Conservation (phyloP, 2,329 filamentous ascomycete genomes). For the Colletotrichum spinosum region DNA sequence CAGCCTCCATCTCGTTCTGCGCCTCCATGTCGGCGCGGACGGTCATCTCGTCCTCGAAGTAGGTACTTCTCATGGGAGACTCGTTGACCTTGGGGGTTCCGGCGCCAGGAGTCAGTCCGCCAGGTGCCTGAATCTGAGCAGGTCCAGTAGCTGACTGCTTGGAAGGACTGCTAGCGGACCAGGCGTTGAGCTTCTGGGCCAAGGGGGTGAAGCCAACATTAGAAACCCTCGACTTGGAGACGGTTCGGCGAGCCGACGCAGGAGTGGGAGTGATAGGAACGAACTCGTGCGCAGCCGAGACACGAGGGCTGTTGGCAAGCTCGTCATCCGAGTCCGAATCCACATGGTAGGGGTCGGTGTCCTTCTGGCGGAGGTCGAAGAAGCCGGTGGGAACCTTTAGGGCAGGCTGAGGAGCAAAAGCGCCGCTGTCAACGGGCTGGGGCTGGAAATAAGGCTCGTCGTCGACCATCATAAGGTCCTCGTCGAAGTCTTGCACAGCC, state of each 20-base stretch:
- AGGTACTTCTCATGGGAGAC: conserved; percentile 59
- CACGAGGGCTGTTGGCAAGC: conserved; percentile 47
- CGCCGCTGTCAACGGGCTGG: conserved; percentile 22
- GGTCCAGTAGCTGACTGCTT: conserved; percentile 8
- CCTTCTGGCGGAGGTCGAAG: conserved; percentile 62
- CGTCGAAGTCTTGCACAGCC: conserved; percentile 22
- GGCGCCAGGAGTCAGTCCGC: not conserved
- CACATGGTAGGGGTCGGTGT: conserved; percentile 56
- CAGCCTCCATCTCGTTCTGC: conserved; percentile 46
- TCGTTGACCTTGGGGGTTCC: conserved; percentile 43
- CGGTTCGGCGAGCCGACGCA: conserved; percentile 43
- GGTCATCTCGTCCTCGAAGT: conserved; percentile 73
- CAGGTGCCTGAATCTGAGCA: not conserved
- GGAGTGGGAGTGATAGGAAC: conserved; percentile 58
- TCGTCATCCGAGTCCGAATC: conserved; percentile 70
- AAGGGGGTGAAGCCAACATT: conserved; percentile 73
- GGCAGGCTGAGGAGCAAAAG: conserved; percentile 44
- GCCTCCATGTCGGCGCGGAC: conserved; percentile 50
- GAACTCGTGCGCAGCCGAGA: conserved; percentile 33
- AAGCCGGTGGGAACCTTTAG: conserved; percentile 43
- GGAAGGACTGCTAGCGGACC: conserved; percentile 70
- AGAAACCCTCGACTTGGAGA: conserved; percentile 42
- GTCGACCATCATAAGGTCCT: conserved; percentile 39
- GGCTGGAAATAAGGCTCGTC: conserved; percentile 44
- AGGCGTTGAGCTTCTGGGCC: conserved; percentile 69